Percentiles rank a stretch among this genome's conserved stretches.
Evolutionary conservation across 495 filamentous ascomycete species (phyloP).

Genomic region (Cairneyella variabilis): DNA sequence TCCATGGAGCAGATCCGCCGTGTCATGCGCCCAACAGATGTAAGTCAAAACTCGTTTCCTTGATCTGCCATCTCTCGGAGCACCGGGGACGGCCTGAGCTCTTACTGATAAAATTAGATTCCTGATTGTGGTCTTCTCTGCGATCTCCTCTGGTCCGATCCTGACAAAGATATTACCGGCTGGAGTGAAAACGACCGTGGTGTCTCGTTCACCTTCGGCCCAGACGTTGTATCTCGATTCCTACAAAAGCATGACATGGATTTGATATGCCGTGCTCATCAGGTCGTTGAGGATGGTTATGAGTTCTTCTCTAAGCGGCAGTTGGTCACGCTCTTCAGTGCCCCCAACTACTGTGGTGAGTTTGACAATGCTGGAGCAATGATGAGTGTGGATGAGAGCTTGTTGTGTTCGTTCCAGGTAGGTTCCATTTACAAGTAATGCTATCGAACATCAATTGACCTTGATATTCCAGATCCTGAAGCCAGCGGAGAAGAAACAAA

Average conservation of each 20-base stretch:
- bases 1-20: constrained; percentile 99
- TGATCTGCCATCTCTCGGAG: constrained; percentile 29
- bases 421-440: constrained; percentile 24
- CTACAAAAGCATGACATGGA: constrained; percentile 99
- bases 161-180: constrained; percentile 99
- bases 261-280: constrained; percentile 96
- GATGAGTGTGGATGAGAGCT: constrained; percentile 99
- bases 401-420: constrained; percentile 99
- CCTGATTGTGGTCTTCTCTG: constrained; percentile 97
- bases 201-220: constrained; percentile 98
- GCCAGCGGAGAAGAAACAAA: constrained; percentile 99
- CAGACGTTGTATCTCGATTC: constrained; percentile 98
- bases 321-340: constrained; percentile 95
- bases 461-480: constrained; percentile 76
- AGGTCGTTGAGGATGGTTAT: constrained; percentile 98
- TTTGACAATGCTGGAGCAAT: constrained; percentile 99
- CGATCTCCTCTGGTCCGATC: constrained; percentile 97
- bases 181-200: constrained; percentile 99
- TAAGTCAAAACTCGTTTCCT: constrained; percentile 48
- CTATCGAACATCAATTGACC: constrained; percentile 19
- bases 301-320: constrained; percentile 99
- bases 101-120: constrained; percentile 67
- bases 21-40: constrained; percentile 98
- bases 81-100: constrained; percentile 34
- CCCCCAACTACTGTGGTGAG: constrained; percentile 98